These are phyloP conservation scores for Euphorbia peplus DNA, from an alignment of 345 rosid species.

Conservation along the genomic window DNA sequence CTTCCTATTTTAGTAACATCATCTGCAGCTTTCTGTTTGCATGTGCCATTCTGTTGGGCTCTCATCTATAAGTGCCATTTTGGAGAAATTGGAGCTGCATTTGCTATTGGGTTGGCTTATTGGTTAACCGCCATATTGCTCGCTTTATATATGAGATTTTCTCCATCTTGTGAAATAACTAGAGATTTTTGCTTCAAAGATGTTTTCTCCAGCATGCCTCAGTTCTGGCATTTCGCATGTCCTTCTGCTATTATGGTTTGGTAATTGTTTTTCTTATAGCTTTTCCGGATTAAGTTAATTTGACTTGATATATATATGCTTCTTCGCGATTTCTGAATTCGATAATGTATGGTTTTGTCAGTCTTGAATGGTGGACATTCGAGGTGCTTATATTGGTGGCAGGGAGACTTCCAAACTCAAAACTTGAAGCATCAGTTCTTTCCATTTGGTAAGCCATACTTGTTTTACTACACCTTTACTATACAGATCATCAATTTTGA, in stretches of 20 bases:
- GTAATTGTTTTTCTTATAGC: too few species aligned
- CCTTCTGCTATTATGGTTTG: constrained; percentile 58
- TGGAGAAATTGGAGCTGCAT: constrained; percentile 41
- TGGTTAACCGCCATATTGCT: constrained; percentile 44
- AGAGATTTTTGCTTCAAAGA: neutral
- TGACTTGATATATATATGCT: too few species aligned
- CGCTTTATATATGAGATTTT: constrained; percentile 29
- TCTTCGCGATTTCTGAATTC: too few species aligned
- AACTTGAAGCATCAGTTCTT: constrained; percentile 52
- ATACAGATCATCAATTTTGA: too few species aligned
- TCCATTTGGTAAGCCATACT: constrained; percentile 44
- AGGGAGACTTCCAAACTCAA: constrained; percentile 48
- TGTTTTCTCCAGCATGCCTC: neutral
- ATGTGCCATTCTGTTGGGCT: constrained; percentile 44
- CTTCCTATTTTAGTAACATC: constrained; percentile 40
- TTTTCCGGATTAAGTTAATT: too few species aligned
- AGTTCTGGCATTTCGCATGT: constrained; percentile 20
- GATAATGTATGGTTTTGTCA: constrained; percentile 6
- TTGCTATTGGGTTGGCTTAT: constrained; percentile 30
- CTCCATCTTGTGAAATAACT: constrained; percentile 27
- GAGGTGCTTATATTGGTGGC: constrained; percentile 47
- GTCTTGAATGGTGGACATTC: constrained; percentile 57
- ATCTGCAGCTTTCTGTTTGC: constrained; percentile 35
- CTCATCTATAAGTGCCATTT: constrained; percentile 34
- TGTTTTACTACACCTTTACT: too few species aligned